Evolutionary conservation across 2,329 filamentous ascomycete species (phyloP).

Genomic region (Leptographium galeiforme): DNA sequence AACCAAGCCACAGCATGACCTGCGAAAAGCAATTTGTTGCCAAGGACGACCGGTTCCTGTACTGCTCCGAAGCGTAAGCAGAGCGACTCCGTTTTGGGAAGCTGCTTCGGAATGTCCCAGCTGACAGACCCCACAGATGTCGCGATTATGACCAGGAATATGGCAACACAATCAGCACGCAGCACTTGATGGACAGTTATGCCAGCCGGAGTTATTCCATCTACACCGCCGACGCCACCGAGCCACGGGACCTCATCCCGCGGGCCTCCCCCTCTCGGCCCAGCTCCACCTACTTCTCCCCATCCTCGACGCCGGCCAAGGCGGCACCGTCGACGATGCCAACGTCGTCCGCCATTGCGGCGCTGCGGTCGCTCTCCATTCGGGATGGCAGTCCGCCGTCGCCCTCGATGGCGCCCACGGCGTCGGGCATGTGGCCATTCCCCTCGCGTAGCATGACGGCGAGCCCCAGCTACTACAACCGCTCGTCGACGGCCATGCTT

Average conservation of each 20-base stretch:
- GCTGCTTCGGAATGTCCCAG: neutral
- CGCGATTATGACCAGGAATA: constrained; percentile 37
- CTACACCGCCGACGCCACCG: constrained; percentile 31
- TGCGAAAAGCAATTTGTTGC: constrained; percentile 55
- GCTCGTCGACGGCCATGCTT: constrained; percentile 26
- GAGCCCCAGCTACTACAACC: constrained; percentile 41
- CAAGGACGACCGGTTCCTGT: constrained; percentile 41
- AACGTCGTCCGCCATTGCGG: constrained; percentile 37
- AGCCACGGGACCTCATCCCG: constrained; percentile 49
- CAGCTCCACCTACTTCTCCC: constrained; percentile 39
- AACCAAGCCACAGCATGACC: constrained; percentile 38
- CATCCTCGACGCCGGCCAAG: constrained; percentile 35
- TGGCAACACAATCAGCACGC: constrained; percentile 10
- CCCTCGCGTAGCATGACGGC: constrained; percentile 33
- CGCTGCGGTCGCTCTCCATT: constrained; percentile 40
- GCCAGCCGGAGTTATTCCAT: constrained; percentile 22
- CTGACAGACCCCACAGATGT: constrained; percentile 25
- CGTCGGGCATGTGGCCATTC: constrained; percentile 39
- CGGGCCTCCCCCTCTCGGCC: constrained; percentile 50
- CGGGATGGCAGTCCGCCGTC: constrained; percentile 43
- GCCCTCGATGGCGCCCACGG: constrained; percentile 24
- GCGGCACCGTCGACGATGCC: constrained; percentile 23
- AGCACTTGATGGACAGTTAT: constrained; percentile 8
- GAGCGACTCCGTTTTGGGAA: too few relatives aligned
- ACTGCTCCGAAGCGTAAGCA: constrained; percentile 50